phyloP scores from a whole-genome alignment of 2,329 filamentous ascomycete species.

The Talaromyces sp. region DNA sequence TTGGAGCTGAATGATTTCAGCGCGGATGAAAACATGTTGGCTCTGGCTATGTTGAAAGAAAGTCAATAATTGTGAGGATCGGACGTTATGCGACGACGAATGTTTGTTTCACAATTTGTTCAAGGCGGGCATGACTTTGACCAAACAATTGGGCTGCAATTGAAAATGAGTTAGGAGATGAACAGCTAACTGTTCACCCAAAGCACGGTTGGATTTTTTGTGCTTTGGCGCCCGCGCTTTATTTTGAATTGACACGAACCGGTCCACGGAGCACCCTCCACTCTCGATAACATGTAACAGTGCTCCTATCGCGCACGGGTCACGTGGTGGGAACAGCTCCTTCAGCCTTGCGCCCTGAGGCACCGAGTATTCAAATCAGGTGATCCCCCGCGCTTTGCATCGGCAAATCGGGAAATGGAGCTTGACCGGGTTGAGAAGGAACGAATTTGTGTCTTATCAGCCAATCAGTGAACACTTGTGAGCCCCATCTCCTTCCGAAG shows the following conservation, averaged over 20 bases:
- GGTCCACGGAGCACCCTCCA: too few species aligned
- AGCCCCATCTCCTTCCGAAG: conserved; percentile 18
- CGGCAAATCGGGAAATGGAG: conserved; percentile 1
- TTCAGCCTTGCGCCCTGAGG: too few species aligned
- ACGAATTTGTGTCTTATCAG: not conserved
- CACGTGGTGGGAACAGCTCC: not conserved
- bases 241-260: too few species aligned
- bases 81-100: not conserved
- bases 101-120: conserved; percentile 17
- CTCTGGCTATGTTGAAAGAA: not conserved
- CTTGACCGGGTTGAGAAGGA: too few species aligned
- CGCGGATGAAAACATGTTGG: conserved; percentile 85
- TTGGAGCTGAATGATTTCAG: conserved; percentile 94
- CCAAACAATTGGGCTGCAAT: not conserved
- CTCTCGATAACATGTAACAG: conserved; percentile 1
- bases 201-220: too few species aligned
- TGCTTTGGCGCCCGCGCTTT: too few species aligned
- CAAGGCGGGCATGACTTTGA: conserved; percentile 2
- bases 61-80: not conserved
- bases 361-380: conserved; percentile 1
- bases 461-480: conserved; percentile 1
- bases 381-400: conserved; percentile 16
- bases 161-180: not conserved
- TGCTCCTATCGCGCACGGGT: conserved; percentile 1
- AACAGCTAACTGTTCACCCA: not conserved